These are phyloP conservation scores for Bodo saltans DNA, from an alignment of 78 protist species.

Conservation along the genomic window DNA sequence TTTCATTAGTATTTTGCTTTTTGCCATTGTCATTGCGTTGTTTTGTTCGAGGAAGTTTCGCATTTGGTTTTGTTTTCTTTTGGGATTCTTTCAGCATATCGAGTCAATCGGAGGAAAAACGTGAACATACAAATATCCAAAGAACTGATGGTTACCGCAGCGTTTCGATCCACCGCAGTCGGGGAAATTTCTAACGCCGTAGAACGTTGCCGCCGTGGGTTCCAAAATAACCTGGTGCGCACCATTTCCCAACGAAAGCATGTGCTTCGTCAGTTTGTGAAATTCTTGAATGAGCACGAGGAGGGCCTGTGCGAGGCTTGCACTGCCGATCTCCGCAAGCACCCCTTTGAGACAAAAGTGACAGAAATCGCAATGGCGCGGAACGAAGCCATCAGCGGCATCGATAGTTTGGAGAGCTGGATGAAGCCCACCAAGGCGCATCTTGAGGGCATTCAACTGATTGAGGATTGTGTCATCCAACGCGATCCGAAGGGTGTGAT, in stretches of 20 bases:
- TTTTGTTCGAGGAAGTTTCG: no score
- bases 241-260: background rate
- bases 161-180: no score
- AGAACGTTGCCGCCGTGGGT: background rate
- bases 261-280: background rate
- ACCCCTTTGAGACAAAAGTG: background rate
- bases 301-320: background rate
- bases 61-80: no score
- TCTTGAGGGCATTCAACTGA: background rate
- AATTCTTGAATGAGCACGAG: constrained; percentile 5
- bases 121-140: no score
- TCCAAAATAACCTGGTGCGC: background rate
- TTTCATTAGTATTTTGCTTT: no score
- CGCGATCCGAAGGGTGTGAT: constrained; percentile 83
- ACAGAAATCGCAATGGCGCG: background rate
- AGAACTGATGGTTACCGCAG: no score
- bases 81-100: no score
- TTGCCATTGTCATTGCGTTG: no score
- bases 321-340: background rate
- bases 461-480: background rate
- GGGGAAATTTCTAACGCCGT: background rate
- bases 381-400: background rate
- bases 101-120: no score
- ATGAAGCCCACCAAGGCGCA: constrained; percentile 1
- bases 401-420: constrained; percentile 24